Evolutionary conservation across 352 stramenopile genomes (phyloP), one percentile per base, ranked within the genome.

Genomic region (Globisporangium splendens): DNA sequence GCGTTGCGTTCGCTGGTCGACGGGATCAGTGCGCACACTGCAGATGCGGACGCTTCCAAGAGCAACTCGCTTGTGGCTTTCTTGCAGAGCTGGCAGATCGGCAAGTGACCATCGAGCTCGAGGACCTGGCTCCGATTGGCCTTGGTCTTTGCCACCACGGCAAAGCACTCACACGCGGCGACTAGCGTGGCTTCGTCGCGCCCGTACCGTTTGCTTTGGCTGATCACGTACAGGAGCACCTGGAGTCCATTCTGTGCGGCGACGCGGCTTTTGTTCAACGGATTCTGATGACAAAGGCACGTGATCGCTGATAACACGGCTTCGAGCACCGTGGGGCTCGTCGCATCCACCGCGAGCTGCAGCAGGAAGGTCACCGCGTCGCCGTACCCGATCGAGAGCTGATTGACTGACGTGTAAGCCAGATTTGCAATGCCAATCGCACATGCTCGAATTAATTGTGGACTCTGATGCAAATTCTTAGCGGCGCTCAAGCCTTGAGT

Each of bases 341-440:
- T 75, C 6, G 72, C 60, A 46, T 92, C 79, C 4, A 92, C 83
- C 5, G 88, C 54, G 13, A 86, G 39, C 43, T 92, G 79, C 41
- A 92, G 56, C 18, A 89, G 61, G 8, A 73, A 66, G 0, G 79
- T 89, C 48, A 77, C 79, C 7, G 75, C 75, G 22, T 86, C 83
- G 38, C 78, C 76, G 58, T 92, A 92, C 12, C 79, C 83, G 42
- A 92, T 89, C 0, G 83, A 73, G 13, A 92, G 75, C 51, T 92
- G 83, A 43, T 84, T 90, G 43, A 89, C 79, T 0, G 74, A 80
- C 8, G 79, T 86, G 44, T 81, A 76, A 6, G 78, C 83, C 8
- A 92, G 61, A 47, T 92, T 92, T 1, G 71, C 75, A 14, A 92
- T 54, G 5, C 68, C 83, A 10, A 88, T 63, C 15, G 79, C 79